Conservation (phyloP, 345 rosid genomes). For the Bruguiera gymnorhiza region DNA sequence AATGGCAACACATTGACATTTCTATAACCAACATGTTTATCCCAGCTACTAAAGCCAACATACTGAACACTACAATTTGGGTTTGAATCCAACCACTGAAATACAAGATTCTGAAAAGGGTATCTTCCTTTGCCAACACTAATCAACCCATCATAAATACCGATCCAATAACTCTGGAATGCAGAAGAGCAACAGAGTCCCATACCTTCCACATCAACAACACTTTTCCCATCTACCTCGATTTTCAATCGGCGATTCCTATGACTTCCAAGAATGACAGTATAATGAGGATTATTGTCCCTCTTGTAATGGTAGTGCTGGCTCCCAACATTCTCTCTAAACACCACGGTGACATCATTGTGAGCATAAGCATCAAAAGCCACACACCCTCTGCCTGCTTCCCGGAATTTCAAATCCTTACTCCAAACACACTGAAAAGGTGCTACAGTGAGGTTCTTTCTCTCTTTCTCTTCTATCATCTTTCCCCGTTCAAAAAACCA, state of each 20-base stretch:
- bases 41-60: constrained; percentile 96
- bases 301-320: constrained; percentile 89
- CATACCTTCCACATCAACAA: constrained; percentile 69
- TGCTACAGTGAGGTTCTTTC: constrained; percentile 78
- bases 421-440: constrained; percentile 99
- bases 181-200: constrained; percentile 78
- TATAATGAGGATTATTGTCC: constrained; percentile 90
- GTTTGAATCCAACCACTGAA: constrained; percentile 82
- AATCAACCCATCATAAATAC: constrained; percentile 87
- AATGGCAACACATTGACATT: constrained; percentile 87
- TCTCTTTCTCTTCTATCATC: constrained; percentile 56
- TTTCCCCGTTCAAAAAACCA: constrained; percentile 11
- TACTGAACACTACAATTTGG: constrained; percentile 80
- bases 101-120: constrained; percentile 91
- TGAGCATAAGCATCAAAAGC: constrained; percentile 94
- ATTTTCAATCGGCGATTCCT: constrained; percentile 85
- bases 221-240: constrained; percentile 81
- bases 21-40: constrained; percentile 92
- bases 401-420: constrained; percentile 78
- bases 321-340: constrained; percentile 89
- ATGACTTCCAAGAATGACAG: constrained; percentile 92
- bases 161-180: constrained; percentile 92
- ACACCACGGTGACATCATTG: constrained; percentile 93
- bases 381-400: constrained; percentile 94
- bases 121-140: constrained; percentile 86